Evolutionary conservation across 2,329 filamentous ascomycete genomes (phyloP).

Genomic region (Colletotrichum sp.): DNA sequence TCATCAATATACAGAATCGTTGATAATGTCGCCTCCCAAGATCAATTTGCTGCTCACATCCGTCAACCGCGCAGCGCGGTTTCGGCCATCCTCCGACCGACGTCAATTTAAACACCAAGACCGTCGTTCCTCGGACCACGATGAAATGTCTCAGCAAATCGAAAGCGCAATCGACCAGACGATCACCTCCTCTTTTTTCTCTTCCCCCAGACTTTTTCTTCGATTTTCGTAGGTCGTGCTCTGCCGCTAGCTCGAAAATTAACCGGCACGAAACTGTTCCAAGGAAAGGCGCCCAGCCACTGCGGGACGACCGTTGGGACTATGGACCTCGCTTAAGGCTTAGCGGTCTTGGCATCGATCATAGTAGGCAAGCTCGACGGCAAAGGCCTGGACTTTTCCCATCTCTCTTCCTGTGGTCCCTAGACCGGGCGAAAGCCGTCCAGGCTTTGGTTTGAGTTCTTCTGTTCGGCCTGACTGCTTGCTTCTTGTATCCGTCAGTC

Average conservation of each 20-base stretch:
- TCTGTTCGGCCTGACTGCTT: not conserved
- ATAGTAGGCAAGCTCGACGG: not conserved
- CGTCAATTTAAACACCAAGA: not conserved
- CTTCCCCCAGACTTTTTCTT: not conserved
- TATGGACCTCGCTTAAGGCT: not conserved
- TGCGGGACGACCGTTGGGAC: not conserved
- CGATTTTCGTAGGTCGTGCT: not conserved
- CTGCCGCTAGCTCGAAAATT: slow-evolving; percentile 3
- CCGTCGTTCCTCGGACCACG: not conserved
- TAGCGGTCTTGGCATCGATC: not conserved
- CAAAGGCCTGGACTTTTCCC: not conserved
- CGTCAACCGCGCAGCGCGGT: not conserved
- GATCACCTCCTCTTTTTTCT: not conserved
- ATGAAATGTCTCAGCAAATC: not conserved
- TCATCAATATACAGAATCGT: not conserved
- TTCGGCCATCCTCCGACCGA: not conserved
- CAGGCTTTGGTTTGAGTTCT: not conserved
- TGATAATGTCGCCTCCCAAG: not conserved
- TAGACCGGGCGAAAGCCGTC: not conserved
- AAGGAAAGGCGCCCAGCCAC: not conserved
- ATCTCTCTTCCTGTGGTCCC: not conserved
- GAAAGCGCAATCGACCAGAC: not conserved
- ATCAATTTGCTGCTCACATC: not conserved
- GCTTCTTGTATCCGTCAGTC: not conserved
- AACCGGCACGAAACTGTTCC: not conserved